Conservation (phyloP, 1,284 basidiomycete species). For the Puccinia brachypodii region DNA sequence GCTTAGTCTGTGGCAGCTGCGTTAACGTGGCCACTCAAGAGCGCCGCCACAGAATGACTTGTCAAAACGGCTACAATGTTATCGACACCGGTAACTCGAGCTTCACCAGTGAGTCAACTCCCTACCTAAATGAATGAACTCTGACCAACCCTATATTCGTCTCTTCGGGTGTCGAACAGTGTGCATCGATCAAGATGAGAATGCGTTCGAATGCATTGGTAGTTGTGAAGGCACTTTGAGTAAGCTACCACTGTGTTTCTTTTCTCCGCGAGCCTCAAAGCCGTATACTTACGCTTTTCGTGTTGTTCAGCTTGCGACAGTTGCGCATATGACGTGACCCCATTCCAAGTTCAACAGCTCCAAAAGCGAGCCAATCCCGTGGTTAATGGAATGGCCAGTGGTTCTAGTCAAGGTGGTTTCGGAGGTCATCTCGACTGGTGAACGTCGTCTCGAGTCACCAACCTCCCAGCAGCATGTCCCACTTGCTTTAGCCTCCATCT, state of each 20-base stretch:
- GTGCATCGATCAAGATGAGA: constrained; percentile 18
- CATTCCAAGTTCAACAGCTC: neutral
- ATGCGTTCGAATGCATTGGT: neutral
- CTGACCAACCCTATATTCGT: neutral
- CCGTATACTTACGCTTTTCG: neutral
- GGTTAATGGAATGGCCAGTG: neutral
- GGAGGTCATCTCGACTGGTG: neutral
- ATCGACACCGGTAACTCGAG: constrained; percentile 2
- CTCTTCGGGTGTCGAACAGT: neutral
- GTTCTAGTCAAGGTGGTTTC: neutral
- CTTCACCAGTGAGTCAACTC: neutral
- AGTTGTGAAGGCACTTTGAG: constrained; percentile 17
- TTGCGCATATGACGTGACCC: neutral
- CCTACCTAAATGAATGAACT: neutral
- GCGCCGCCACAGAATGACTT: neutral
- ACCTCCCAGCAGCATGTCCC: neutral
- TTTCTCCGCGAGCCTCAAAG: neutral
- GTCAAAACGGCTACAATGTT: neutral
- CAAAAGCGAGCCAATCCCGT: constrained; percentile 25
- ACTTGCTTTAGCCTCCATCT: neutral
- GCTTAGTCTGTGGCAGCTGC: constrained; percentile 1
- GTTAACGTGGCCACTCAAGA: constrained; percentile 5
- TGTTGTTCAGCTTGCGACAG: neutral
- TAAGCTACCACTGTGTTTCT: neutral
- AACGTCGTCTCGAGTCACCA: neutral